These are phyloP conservation scores for Sarocladiaceae sp. DNA, from an alignment of 2,329 filamentous ascomycete species.

Conservation along the genomic window DNA sequence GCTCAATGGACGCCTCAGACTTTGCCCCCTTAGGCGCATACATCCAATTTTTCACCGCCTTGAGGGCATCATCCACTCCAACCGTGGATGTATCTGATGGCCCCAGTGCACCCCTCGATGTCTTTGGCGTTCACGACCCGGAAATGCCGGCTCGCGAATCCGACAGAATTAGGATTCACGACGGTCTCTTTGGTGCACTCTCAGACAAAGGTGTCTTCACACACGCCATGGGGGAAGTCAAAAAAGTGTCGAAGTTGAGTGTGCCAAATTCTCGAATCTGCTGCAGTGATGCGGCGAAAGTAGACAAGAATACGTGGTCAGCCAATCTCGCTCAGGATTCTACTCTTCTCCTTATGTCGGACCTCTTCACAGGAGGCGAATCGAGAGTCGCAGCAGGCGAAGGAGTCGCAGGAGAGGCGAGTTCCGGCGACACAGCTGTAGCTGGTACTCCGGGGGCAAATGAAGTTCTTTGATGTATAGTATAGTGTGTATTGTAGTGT, in stretches of 20 bases:
- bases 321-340: not conserved
- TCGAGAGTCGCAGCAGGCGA: not conserved
- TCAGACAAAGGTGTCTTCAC: conserved; percentile 58
- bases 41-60: conserved; percentile 59
- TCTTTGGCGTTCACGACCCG: conserved; percentile 28
- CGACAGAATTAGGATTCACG: conserved; percentile 18
- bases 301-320: not conserved
- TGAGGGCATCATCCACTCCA: not conserved
- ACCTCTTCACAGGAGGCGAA: not conserved
- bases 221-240: conserved; percentile 16
- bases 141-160: not conserved
- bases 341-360: not conserved
- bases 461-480: not conserved
- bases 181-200: conserved; percentile 57
- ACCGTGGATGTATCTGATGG: conserved; percentile 6
- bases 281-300: conserved; percentile 9
- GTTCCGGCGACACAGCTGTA: too few species aligned
- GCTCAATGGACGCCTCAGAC: conserved; percentile 41
- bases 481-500: not conserved
- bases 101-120: conserved; percentile 19
- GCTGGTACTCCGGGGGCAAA: not conserved
- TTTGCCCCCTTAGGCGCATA: conserved; percentile 60
- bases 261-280: conserved; percentile 29
- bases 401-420: not conserved
- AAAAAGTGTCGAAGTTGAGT: conserved; percentile 30